phyloP scores from a whole-genome alignment of 2,329 filamentous ascomycete species.

The Pseudogymnoascus verrucosus region DNA sequence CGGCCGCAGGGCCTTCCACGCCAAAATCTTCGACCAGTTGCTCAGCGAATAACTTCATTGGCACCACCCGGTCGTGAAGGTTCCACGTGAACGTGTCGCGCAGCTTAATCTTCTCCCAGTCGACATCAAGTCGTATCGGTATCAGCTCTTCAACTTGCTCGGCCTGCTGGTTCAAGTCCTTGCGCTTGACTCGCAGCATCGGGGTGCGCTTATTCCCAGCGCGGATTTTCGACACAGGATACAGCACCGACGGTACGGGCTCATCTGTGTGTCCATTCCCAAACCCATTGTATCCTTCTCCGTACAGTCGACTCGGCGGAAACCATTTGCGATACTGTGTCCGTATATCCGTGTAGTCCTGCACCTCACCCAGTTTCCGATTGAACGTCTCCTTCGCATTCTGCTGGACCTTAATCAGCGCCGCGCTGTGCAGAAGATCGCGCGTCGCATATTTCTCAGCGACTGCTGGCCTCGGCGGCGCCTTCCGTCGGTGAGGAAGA shows the following conservation, averaged over 20 bases:
- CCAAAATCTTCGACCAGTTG: conserved; percentile 90
- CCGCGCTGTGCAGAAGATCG: conserved; percentile 50
- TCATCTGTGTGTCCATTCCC: conserved; percentile 81
- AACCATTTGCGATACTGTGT: conserved; percentile 48
- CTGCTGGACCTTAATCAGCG: conserved; percentile 41
- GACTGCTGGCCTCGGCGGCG: conserved; percentile 20
- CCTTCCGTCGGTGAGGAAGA: conserved; percentile 20
- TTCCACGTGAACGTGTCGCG: conserved; percentile 99
- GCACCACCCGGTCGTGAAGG: conserved; percentile 78
- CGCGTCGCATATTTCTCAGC: conserved; percentile 58
- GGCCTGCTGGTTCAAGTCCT: conserved; percentile 76
- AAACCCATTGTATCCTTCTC: conserved; percentile 76
- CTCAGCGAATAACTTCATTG: conserved; percentile 73
- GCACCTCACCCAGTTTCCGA: conserved; percentile 57
- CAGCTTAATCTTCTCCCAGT: conserved; percentile 90
- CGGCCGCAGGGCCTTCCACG: conserved; percentile 60
- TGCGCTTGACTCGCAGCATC: conserved; percentile 64
- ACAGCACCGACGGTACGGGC: conserved; percentile 58
- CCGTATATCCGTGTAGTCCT: conserved; percentile 59
- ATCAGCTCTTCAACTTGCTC: conserved; percentile 89
- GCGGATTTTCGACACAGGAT: conserved; percentile 68
- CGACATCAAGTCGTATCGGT: conserved; percentile 83
- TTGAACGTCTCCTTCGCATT: conserved; percentile 49
- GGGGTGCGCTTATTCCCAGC: conserved; percentile 70
- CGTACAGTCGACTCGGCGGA: conserved; percentile 51